These are phyloP conservation scores for Galeopsis tetrahit DNA, from an alignment of 257 asterid species.

Conservation along the genomic window DNA sequence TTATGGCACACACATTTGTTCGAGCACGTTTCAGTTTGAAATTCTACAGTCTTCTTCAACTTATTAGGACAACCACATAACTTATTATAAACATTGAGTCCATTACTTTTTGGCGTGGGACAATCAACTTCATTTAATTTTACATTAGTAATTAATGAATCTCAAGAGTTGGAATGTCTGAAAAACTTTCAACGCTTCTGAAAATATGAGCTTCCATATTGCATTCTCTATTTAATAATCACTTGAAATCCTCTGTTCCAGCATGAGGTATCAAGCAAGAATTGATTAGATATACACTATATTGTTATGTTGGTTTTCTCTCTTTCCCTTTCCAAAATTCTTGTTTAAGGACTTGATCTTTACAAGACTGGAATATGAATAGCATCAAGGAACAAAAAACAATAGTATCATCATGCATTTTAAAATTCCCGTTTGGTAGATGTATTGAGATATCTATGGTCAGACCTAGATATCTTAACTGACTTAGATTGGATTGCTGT, in stretches of 20 bases:
- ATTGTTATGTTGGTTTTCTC: background rate
- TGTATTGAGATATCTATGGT: no score
- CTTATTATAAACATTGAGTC: background rate
- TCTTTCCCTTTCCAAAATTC: background rate
- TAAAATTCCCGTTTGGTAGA: background rate
- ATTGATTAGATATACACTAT: no score
- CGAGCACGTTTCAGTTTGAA: background rate
- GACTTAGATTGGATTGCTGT: no score
- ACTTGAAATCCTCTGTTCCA: background rate
- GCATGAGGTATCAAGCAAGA: background rate
- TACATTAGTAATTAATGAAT: no score
- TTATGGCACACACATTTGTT: background rate
- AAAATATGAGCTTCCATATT: background rate
- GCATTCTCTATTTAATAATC: no score
- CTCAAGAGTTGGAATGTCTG: no score
- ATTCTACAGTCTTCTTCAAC: background rate
- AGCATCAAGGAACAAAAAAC: background rate
- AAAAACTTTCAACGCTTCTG: no score
- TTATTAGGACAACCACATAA: background rate
- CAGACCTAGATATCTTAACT: no score
- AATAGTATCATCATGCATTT: conserved; percentile 5
- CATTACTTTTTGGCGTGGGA: background rate
- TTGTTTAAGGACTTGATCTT: background rate
- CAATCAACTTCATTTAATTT: background rate
- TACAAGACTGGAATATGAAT: conserved; percentile 5